Conservation (phyloP, 352 stramenopile species). For the Pythium volutum region DNA sequence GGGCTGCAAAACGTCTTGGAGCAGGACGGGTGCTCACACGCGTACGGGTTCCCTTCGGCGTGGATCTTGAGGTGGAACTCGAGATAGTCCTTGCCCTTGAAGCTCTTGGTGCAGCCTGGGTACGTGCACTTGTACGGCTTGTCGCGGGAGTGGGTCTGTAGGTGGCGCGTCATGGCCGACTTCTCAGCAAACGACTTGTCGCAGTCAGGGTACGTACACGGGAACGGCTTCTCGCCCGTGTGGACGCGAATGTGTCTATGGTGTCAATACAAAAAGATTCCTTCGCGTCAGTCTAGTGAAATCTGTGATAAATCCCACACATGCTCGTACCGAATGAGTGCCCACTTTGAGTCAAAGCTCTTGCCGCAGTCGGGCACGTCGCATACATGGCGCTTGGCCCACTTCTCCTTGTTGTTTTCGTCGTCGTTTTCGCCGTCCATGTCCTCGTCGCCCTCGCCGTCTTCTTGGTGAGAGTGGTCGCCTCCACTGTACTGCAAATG, state of each 20-base stretch:
- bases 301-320: no score
- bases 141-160: slow-evolving; percentile 81
- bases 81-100: slow-evolving; percentile 85
- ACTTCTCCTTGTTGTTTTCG: slow-evolving; percentile 38
- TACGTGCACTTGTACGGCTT: slow-evolving; percentile 89
- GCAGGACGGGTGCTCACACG: slow-evolving; percentile 73
- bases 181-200: slow-evolving; percentile 90
- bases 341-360: slow-evolving; percentile 86
- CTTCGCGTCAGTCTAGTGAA: slow-evolving; percentile 10
- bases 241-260: slow-evolving; percentile 83
- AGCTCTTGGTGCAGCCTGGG: slow-evolving; percentile 82
- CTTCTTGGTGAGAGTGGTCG: neutral
- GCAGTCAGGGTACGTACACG: slow-evolving; percentile 76
- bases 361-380: slow-evolving; percentile 66
- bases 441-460: slow-evolving; percentile 3
- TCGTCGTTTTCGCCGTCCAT: slow-evolving; percentile 18
- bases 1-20: slow-evolving; percentile 84
- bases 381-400: slow-evolving; percentile 75
- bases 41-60: slow-evolving; percentile 74
- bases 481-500: neutral
- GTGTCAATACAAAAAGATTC: neutral
- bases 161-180: slow-evolving; percentile 81
- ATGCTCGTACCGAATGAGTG: slow-evolving; percentile 56
- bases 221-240: slow-evolving; percentile 86
- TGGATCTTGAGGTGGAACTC: slow-evolving; percentile 87